Evolutionary conservation across 768 basidiomycete species (phyloP), one percentile per base, ranked within the genome.

Genomic region (Amanita rimosa): DNA sequence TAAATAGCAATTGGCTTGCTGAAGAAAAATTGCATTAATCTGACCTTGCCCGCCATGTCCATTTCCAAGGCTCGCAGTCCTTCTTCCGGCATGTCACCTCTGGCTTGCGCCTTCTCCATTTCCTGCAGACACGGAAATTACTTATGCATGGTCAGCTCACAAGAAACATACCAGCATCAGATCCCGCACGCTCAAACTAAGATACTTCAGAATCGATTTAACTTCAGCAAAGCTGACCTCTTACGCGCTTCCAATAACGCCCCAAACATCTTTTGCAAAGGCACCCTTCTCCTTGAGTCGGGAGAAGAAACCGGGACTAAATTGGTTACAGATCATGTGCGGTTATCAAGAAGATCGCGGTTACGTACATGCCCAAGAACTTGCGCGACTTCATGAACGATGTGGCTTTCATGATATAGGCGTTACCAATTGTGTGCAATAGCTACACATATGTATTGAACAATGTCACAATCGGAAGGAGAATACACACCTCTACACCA

Each of bases 241-340:
- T 68, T 66, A 93, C 83, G 95, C 95, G 72, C 89, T 92, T 31
- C 91, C 89, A 52, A 98, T 85, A 52, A 98, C 85, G 13, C 92
- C 93, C 86, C 91, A 98, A 0, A 93, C 88, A 55, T 99, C 96
- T 64, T 98, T 98, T 22, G 93, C 85, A 46, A 94, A 72, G 0
- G 87, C 65, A 4, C 91, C 92, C 64, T 93, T 94, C 67, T 99
- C 96, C 67, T 95, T 98, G 58, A 99, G 64, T 29, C 86, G 78
- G 27, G 93, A 88, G 68, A 89, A 92, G 70, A 96, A 95, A 14
- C 93, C 94, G 6, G 85, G 84, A 50, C 84, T 85, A 50, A 5
- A 45, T 51, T 53, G 5, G 35, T 38, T 34, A 49, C 19, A 49
- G 33, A 46, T 31, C 46, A 47, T 49, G 11, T 8, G 14, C 31